Percentiles rank a stretch among this genome's conserved stretches.
Evolutionary conservation across 139 green algal species (phyloP).

Genomic region (Coccomyxa sp.): DNA sequence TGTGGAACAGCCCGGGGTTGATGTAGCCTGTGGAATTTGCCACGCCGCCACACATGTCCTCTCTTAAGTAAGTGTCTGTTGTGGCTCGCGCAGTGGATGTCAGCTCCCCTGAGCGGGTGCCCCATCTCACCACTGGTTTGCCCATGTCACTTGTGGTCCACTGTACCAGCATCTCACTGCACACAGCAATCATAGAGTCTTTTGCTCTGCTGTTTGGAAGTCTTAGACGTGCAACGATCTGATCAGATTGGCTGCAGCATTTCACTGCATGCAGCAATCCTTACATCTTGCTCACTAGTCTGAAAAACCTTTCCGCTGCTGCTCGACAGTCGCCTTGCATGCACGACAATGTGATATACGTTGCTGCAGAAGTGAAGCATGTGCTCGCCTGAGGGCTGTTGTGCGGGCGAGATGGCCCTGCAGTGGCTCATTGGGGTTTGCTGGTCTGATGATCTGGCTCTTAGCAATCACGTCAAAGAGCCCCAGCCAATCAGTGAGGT

Average conservation of each 20-base stretch:
- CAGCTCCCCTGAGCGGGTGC: constrained; percentile 19
- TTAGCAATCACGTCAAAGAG: constrained; percentile 14
- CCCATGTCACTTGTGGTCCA: constrained; percentile 46
- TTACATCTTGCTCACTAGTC: no score
- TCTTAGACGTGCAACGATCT: no score
- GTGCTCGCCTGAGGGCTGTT: not conserved
- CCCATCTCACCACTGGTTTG: constrained; percentile 38
- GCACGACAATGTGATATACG: no score
- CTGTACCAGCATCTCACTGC: constrained; percentile 58
- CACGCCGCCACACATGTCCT: constrained; percentile 14
- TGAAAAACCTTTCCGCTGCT: no score
- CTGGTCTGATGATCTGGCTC: constrained; percentile 22
- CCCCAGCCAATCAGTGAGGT: constrained; percentile 25
- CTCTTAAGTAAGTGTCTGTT: constrained; percentile 36
- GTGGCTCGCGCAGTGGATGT: constrained; percentile 1
- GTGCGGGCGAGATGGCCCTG: constrained; percentile 42
- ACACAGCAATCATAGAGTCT: not conserved
- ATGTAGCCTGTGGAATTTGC: constrained; percentile 52
- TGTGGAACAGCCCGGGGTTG: constrained; percentile 53
- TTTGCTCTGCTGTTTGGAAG: no score
- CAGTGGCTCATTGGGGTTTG: constrained; percentile 38
- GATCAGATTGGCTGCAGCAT: no score
- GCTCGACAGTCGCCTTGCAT: no score
- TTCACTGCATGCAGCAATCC: no score
- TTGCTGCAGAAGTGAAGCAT: no score